These are phyloP conservation scores for Epichloe sibirici DNA, from an alignment of 2,329 filamentous ascomycete species.

Conservation along the genomic window DNA sequence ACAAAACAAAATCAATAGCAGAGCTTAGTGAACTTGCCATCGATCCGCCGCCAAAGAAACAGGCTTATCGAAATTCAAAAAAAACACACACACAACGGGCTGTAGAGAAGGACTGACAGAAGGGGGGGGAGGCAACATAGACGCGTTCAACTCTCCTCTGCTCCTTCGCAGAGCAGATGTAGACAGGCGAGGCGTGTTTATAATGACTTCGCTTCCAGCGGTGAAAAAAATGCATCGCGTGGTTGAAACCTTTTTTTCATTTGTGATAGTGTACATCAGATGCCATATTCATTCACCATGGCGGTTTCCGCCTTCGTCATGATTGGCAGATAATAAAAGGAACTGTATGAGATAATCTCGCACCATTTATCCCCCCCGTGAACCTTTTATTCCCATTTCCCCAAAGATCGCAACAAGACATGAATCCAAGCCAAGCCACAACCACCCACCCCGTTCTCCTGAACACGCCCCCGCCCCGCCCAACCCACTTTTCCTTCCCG, in stretches of 20 bases:
- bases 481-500: too few relatives aligned
- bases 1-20: too few relatives aligned
- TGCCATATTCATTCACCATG: conserved; percentile 4
- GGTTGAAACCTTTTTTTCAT: conserved; percentile 3
- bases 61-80: neutral
- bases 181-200: neutral
- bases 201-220: neutral
- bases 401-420: too few relatives aligned
- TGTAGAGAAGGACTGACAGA: conserved; percentile 6
- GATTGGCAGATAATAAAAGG: neutral
- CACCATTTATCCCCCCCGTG: too few relatives aligned
- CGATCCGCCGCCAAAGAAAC: neutral
- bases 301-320: neutral
- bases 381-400: too few relatives aligned
- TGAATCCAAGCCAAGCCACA: too few relatives aligned
- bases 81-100: neutral
- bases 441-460: too few relatives aligned
- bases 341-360: too few relatives aligned
- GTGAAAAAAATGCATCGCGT: neutral
- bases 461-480: too few relatives aligned
- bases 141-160: neutral
- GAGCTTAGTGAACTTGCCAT: neutral
- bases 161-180: neutral
- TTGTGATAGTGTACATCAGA: conserved; percentile 10
- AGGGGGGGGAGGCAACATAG: neutral